Base-by-base conservation (phyloP, 2,329 filamentous ascomycete genomes). In the Incumbomyces delicatus region DNA sequence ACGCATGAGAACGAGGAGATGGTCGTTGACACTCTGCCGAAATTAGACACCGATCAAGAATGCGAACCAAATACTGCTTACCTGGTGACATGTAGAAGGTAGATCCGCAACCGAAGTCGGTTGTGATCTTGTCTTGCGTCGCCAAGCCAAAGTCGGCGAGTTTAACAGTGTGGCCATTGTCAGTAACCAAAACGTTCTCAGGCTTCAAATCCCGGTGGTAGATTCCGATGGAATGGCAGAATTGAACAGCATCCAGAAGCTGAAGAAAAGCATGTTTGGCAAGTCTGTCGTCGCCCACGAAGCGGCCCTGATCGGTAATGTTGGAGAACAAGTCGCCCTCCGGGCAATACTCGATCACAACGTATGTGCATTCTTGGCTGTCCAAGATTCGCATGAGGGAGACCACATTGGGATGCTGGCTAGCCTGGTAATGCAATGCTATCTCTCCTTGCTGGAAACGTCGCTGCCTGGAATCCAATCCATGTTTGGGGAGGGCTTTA, bases 21-120 rank as follows among this genome's bases (percentile, higher is more conserved):
- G 82, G 76, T 59, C 87, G 86, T 66, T 95, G 80, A 64, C 92
- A 98, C 78, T 98, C 92, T 95, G 54, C 44, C 60, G 22, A 42
- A 46, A 51, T 60, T 53, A 63, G 57, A 46, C 40, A 37, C 30
- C 22, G n/a, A 27, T 27, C 22, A 8, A 27, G 8, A 5, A 4
- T 27, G 4, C 22, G 4, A 29, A 14, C 20, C 14, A 20, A 12
- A 27, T 8, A 13, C n/a, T 17, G 72, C 78, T 66, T 84, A 95
- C 90, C 90, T 78, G 92, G 92, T 62, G 88, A 95, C 92, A 96
- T 98, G 72, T 98, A 98, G 62, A 96, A 96, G 12, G 90, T 96
- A 29, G 92, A 96, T 53, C 92, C 92, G 65, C 92, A 98, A 61
- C 92, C 92, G 67, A 95, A 95, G 66, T 98, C 92, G 58, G 88